Base-by-base conservation (phyloP, 208 protist species). In the Zelonia costaricensis region DNA sequence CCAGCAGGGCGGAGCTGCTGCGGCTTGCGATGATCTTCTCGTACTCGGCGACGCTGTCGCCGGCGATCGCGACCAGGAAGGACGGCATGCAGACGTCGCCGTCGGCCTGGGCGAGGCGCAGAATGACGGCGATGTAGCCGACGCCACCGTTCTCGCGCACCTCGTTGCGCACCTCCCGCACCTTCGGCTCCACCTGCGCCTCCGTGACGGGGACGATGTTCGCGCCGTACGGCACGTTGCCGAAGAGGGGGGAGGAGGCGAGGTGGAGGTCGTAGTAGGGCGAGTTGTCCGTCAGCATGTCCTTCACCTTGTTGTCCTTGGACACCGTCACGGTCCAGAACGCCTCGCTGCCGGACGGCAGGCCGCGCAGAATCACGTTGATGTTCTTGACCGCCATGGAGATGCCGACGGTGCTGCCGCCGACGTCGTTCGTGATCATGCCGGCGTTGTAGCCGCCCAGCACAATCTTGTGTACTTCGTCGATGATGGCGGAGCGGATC, bases 241-340 rank as follows among this genome's bases (percentile, higher is more conserved):
- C 83, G 28, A 84, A 90, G 23, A 86, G 63, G 28, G 83, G 83
- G 6, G 79, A 86, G 30, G 76, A 77, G 40, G 70, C 79, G 35
- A 90, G 42, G 22, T 74, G 54, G 1, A 84, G 47, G 25, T 75
- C 64, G 28, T 60, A 66, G 64, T 84, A 86, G 43, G 66, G 46
- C 7, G 69, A 53, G 48, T 62, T 72, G 12, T 65, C 53, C 20
- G 69, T 63, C 44, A 90, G 68, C 53, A 86, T 78, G 64, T 90
- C 83, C 56, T 65, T 69, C 28, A 72, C 53, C 38, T 72, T 73
- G 42, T 61, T 35, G 46, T 51, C 68, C 42, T 73, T 70, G 53
- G 76, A 43, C 40, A 84, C 78, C 16, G 66, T 60, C 35, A 74
- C 57, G 33, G 69, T 73, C 78, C 78, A 84, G 65, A 77, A 84